These are phyloP conservation scores for Effrenium voratum DNA, from an alignment of 73 alveolate species.

Conservation along the genomic window DNA sequence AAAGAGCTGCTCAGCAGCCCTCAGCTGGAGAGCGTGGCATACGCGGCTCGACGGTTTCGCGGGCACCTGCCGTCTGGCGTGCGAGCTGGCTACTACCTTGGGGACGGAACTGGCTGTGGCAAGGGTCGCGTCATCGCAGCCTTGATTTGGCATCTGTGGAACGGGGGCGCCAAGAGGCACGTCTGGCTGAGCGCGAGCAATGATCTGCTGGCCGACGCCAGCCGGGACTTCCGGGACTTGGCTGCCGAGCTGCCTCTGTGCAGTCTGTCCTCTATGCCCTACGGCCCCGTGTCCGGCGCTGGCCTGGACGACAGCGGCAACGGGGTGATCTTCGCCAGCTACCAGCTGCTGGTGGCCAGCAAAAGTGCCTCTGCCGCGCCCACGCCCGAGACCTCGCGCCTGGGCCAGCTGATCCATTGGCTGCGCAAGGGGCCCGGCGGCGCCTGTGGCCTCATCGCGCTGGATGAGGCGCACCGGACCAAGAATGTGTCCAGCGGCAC, in stretches of 20 bases:
- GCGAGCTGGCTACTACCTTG: slow-evolving; percentile 88
- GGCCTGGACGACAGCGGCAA: slow-evolving; percentile 82
- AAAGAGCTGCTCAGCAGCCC: slow-evolving; percentile 19
- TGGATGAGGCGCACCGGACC: slow-evolving; percentile 91
- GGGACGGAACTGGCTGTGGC: slow-evolving; percentile 92
- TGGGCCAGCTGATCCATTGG: slow-evolving; percentile 77
- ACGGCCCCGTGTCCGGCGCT: background rate
- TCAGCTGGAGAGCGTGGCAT: slow-evolving; percentile 93
- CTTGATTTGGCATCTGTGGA: slow-evolving; percentile 88
- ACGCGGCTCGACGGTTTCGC: slow-evolving; percentile 79
- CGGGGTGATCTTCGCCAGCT: slow-evolving; percentile 88
- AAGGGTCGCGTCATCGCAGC: slow-evolving; percentile 90
- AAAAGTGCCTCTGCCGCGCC: slow-evolving; percentile 26
- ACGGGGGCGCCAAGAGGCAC: slow-evolving; percentile 88
- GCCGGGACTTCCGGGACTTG: slow-evolving; percentile 61
- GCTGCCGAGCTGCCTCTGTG: slow-evolving; percentile 79
- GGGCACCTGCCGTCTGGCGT: slow-evolving; percentile 72
- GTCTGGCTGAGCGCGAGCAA: slow-evolving; percentile 90
- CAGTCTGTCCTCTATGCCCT: slow-evolving; percentile 35
- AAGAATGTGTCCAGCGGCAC: too few species aligned
- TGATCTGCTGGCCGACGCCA: slow-evolving; percentile 80
- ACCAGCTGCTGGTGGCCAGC: slow-evolving; percentile 82
- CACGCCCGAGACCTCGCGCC: slow-evolving; percentile 57
- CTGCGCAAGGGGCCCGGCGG: slow-evolving; percentile 62
- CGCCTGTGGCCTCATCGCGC: slow-evolving; percentile 62